Base-by-base conservation (phyloP, 2,329 filamentous ascomycete genomes). In the Pseudovirgaria hyperparasitica region DNA sequence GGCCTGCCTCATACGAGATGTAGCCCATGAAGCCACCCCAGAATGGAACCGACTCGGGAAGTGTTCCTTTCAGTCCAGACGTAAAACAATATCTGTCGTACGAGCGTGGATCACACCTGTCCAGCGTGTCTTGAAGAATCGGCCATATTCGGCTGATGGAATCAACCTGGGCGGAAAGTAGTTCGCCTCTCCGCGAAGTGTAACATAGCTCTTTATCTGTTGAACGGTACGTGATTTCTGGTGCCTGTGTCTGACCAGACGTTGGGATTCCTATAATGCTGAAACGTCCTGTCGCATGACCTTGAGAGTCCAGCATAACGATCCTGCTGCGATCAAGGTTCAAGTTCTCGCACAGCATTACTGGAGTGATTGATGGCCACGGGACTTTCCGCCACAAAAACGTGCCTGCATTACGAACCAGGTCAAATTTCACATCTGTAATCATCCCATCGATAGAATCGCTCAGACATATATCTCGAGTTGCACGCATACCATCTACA, bases 1-100 rank as follows among this genome's bases (percentile, higher is more conserved):
- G 58, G 0, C 82, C 82, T 46, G 85, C 72, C 50, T 93, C 85
- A 34, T 93, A 92, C 0, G 81, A 84, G 26, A 84, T 67, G 42
- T 78, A 92, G 0, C 85, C 85, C 55, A 92, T 72, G 32, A 92
- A 75, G 0, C 85, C 85, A 27, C 82, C 85, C 53, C 81, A 72
- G 46, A 92, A 93, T 0, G 80, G 69, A 1, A 56, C 55, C 19
- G 44, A 20, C n/a, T n/a, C n/a, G n/a, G n/a, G n/a, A n/a, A n/a
- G n/a, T 11, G 19, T 11, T 9, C 5, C 18, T 26, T 15, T n/a
- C n/a, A n/a, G n/a, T n/a, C n/a, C n/a, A n/a, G n/a, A n/a, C n/a
- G n/a, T n/a, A n/a, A n/a, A n/a, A n/a, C n/a, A n/a, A n/a, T n/a
- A n/a, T n/a, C n/a, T 48, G 41, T 0, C 22, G 22, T 9, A 9